phyloP scores from a whole-genome alignment of 768 basidiomycete genomes.

The Hygrophorus pudorinus region DNA sequence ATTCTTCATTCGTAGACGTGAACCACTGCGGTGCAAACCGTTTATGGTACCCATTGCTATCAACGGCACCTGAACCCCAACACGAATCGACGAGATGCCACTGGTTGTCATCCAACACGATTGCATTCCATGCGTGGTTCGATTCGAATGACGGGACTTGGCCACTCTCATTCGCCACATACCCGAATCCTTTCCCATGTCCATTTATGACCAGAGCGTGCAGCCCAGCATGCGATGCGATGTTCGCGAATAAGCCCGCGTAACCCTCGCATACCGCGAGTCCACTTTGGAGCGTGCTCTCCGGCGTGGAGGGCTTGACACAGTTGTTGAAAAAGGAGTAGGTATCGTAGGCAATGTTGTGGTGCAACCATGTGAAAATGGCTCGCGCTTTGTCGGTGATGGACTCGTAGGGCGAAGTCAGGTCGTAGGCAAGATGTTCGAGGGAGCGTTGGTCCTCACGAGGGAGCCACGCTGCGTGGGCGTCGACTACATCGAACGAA shows the following conservation, averaged over 20 bases:
- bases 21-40: conserved; percentile 33
- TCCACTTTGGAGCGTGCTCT: conserved; percentile 30
- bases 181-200: conserved; percentile 39
- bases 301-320: conserved; percentile 24
- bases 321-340: conserved; percentile 34
- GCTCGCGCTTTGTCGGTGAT: conserved; percentile 37
- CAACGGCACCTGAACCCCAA: conserved; percentile 38
- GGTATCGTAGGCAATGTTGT: conserved; percentile 36
- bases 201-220: conserved; percentile 32
- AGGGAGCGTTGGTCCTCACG: conserved; percentile 28
- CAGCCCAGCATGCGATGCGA: conserved; percentile 30
- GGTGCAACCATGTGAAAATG: conserved; percentile 37
- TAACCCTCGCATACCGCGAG: conserved; percentile 43
- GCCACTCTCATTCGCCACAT: conserved; percentile 20
- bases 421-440: conserved; percentile 27
- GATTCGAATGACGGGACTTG: conserved; percentile 24
- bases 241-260: conserved; percentile 30
- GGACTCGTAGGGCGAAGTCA: conserved; percentile 30
- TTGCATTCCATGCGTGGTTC: conserved; percentile 42
- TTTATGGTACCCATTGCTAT: conserved; percentile 22
- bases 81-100: conserved; percentile 39
- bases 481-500: conserved; percentile 32
- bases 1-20: conserved; percentile 30
- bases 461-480: conserved; percentile 33
- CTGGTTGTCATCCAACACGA: conserved; percentile 29